These are phyloP conservation scores for Amphicarpaea edgeworthii DNA, from an alignment of 306 rosid species.

Conservation along the genomic window DNA sequence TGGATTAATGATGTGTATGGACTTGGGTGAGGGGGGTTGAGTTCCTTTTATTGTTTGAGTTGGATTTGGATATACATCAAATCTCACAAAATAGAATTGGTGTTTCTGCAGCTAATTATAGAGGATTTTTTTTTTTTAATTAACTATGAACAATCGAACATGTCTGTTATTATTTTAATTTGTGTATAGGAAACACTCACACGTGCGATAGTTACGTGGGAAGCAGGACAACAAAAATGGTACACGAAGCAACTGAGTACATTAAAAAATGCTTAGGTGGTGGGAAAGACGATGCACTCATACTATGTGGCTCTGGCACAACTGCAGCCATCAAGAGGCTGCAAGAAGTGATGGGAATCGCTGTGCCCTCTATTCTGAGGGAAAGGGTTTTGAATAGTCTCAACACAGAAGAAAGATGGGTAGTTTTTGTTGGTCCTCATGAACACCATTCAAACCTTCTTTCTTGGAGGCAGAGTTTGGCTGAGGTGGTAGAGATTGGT, in stretches of 20 bases:
- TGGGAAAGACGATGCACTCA: constrained; percentile 61
- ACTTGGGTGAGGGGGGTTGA: neutral
- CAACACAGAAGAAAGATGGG: constrained; percentile 68
- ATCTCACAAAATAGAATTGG: neutral
- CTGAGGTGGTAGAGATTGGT: constrained; percentile 80
- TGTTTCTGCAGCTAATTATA: neutral
- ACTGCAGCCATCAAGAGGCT: constrained; percentile 84
- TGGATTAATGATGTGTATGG: too few relatives aligned
- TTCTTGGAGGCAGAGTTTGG: constrained; percentile 87
- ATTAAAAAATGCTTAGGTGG: constrained; percentile 80
- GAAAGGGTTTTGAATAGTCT: constrained; percentile 53
- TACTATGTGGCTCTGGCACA: constrained; percentile 85
- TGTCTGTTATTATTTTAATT: too few relatives aligned
- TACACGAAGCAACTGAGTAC: constrained; percentile 62
- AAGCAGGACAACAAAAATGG: constrained; percentile 67
- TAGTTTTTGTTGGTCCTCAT: constrained; percentile 82
- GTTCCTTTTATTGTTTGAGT: neutral
- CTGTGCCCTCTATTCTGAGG: constrained; percentile 68
- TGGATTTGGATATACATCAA: neutral
- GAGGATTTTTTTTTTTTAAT: neutral
- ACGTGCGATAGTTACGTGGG: constrained; percentile 85
- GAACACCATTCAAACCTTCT: constrained; percentile 93
- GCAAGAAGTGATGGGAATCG: constrained; percentile 85
- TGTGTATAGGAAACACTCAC: constrained; percentile 71
- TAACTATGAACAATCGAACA: too few relatives aligned